These are phyloP conservation scores for Rutstroemia sp. DNA, from an alignment of 2,329 filamentous ascomycete genomes.

Conservation along the genomic window DNA sequence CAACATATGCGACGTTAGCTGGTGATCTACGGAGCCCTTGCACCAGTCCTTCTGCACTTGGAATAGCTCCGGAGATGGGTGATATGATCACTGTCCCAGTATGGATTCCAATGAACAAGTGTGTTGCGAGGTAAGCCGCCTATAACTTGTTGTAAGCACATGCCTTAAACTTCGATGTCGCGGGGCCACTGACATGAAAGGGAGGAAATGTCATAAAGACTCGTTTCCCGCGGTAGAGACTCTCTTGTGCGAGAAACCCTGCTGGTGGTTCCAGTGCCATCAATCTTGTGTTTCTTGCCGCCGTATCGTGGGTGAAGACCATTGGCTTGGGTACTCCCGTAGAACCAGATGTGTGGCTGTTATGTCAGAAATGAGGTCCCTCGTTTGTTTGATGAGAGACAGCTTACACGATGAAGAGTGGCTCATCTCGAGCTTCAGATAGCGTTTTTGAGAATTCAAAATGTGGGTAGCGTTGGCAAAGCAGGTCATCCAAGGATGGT, in stretches of 20 bases:
- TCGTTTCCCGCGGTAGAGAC: background rate
- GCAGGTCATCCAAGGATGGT: background rate
- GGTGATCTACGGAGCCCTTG: background rate
- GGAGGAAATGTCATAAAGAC: background rate
- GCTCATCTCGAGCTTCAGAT: background rate
- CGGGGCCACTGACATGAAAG: background rate
- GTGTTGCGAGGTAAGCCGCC: background rate
- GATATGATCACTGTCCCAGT: background rate
- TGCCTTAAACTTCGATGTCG: too few relatives aligned
- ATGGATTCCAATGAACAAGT: background rate
- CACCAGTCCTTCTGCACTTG: background rate
- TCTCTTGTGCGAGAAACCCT: background rate
- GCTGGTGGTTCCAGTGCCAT: background rate
- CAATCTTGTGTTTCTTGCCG: background rate
- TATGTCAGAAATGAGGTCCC: too few relatives aligned
- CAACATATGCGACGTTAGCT: background rate
- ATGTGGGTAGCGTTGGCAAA: background rate
- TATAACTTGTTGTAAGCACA: too few relatives aligned
- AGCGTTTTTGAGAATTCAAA: background rate
- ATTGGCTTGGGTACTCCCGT: background rate
- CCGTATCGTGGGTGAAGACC: background rate
- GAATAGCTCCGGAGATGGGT: background rate
- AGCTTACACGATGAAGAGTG: background rate
- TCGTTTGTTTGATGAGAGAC: too few relatives aligned
- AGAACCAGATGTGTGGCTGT: background rate